Evolutionary conservation across 2,329 filamentous ascomycete species (phyloP).

Genomic region (Xylariaceae sp.): DNA sequence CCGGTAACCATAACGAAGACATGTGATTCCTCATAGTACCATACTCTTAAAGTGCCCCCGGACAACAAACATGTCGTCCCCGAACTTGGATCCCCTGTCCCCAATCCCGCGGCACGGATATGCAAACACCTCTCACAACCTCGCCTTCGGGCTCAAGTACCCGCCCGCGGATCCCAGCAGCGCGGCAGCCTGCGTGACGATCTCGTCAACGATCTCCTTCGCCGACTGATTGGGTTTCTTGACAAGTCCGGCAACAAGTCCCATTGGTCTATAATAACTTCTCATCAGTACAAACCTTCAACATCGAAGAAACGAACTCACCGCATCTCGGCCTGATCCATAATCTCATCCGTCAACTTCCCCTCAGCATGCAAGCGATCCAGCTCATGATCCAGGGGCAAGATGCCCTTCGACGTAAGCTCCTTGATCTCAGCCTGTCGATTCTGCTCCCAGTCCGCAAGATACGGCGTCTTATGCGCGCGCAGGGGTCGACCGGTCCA

Average conservation of each 20-base stretch:
- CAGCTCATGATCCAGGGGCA: slow-evolving; percentile 67
- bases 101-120: not conserved
- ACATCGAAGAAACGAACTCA: not conserved
- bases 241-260: slow-evolving; percentile 9
- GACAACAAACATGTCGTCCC: not conserved
- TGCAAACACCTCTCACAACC: slow-evolving; percentile 1
- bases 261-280: slow-evolving; percentile 9
- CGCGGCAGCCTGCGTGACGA: not conserved
- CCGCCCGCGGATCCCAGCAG: slow-evolving; percentile 4
- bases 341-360: slow-evolving; percentile 16
- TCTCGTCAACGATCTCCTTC: slow-evolving; percentile 13
- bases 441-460: slow-evolving; percentile 83
- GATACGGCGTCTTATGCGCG: slow-evolving; percentile 68
- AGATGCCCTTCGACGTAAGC: slow-evolving; percentile 77
- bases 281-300: no score
- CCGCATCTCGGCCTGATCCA: not conserved
- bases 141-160: slow-evolving; percentile 2
- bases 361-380: slow-evolving; percentile 12
- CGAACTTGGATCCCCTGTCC: not conserved
- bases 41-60: no score
- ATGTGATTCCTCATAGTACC: no score
- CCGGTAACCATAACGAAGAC: no score
- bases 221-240: slow-evolving; percentile 13
- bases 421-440: slow-evolving; percentile 82
- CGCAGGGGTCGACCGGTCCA: slow-evolving; percentile 38